These are phyloP conservation scores for Coemansia erecta DNA, from an alignment of 192 early-diverging fungal species.

Conservation along the genomic window DNA sequence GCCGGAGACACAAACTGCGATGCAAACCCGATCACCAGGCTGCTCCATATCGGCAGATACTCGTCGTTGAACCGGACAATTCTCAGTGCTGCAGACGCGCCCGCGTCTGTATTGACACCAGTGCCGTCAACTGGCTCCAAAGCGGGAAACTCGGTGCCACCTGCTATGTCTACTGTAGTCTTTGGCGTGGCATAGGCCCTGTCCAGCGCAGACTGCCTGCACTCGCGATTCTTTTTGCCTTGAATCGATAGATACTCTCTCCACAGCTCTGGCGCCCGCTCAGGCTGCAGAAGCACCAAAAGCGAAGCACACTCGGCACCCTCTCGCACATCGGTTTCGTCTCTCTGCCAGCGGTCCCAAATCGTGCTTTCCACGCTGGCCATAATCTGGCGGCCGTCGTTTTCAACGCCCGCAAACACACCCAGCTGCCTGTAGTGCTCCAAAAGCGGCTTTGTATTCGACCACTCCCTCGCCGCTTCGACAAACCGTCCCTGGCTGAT, in stretches of 20 bases:
- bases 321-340: conserved; percentile 21
- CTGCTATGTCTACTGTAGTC: neutral
- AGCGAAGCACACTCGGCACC: conserved; percentile 44
- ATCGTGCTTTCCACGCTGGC: conserved; percentile 64
- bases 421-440: conserved; percentile 75
- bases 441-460: conserved; percentile 66
- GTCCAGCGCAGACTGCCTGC: conserved; percentile 25
- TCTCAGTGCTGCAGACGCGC: conserved; percentile 7
- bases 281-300: conserved; percentile 39
- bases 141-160: conserved; percentile 5
- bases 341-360: conserved; percentile 40
- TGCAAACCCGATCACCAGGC: conserved; percentile 46
- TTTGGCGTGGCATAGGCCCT: neutral
- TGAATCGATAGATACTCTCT: conserved; percentile 45
- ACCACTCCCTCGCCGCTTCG: conserved; percentile 76
- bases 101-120: neutral
- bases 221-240: conserved; percentile 27
- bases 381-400: conserved; percentile 80
- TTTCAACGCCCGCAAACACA: conserved; percentile 74
- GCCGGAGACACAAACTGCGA: conserved; percentile 53
- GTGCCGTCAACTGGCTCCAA: neutral
- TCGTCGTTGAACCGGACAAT: conserved; percentile 31
- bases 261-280: conserved; percentile 27
- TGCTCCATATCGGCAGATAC: conserved; percentile 49
- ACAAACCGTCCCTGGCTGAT: conserved; percentile 60